Conservation (phyloP, 2,329 filamentous ascomycete genomes). For the Fonsecaea pugnacius region DNA sequence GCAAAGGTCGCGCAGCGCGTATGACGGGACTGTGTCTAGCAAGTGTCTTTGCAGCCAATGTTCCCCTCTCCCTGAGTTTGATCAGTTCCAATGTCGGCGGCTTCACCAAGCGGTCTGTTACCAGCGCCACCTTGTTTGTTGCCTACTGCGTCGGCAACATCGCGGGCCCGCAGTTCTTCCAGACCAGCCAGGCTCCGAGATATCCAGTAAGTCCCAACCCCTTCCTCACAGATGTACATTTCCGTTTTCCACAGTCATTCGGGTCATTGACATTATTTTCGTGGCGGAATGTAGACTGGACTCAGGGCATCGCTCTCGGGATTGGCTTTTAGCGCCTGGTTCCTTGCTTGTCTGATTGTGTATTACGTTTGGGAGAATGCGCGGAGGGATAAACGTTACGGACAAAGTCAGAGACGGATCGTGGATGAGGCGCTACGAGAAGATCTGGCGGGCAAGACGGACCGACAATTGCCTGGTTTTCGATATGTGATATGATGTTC, state of each 20-base stretch:
- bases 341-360: constrained; percentile 39
- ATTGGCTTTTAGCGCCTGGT: constrained; percentile 40
- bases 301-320: constrained; percentile 43
- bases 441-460: constrained; percentile 44
- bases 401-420: constrained; percentile 37
- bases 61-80: constrained; percentile 49
- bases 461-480: constrained; percentile 44
- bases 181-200: constrained; percentile 52
- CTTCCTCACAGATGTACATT: background rate
- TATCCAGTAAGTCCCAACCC: constrained; percentile 45
- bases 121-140: constrained; percentile 56
- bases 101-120: constrained; percentile 61
- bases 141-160: constrained; percentile 62
- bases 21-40: constrained; percentile 42
- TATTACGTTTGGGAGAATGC: constrained; percentile 43
- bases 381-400: constrained; percentile 40
- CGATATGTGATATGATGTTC: constrained; percentile 41
- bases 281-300: constrained; percentile 38
- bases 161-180: constrained; percentile 60
- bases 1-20: constrained; percentile 39
- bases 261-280: constrained; percentile 40
- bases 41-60: constrained; percentile 43
- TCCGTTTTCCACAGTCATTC: constrained; percentile 28
- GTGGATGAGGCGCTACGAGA: constrained; percentile 40
- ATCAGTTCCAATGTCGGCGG: constrained; percentile 59